A percentile compares a stretch with the other conserved stretches of the same genome.
Conservation (phyloP, 306 rosid genomes). For the Ormosia emarginata region DNA sequence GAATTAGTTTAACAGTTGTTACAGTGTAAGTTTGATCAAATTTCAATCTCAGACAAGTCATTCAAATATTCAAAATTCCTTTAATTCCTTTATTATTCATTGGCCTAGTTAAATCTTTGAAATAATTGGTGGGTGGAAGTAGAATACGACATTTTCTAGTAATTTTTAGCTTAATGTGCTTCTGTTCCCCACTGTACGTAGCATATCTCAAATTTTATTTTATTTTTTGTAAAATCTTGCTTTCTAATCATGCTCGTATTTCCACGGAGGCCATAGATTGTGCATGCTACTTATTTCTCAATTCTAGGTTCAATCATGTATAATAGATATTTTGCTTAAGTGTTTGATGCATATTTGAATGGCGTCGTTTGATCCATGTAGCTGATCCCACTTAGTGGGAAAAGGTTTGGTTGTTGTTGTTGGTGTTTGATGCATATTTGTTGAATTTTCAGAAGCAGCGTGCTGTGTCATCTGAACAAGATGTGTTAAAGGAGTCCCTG, state of each 20-base stretch:
- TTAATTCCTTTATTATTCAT: neutral
- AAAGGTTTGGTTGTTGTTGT: too few species aligned
- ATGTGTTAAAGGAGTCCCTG: constrained; percentile 9
- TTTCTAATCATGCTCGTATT: neutral
- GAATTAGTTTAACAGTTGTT: neutral
- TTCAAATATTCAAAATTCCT: neutral
- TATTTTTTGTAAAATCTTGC: neutral
- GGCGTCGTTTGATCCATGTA: too few species aligned
- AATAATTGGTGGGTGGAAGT: constrained; percentile 6
- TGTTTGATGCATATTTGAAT: constrained; percentile 16
- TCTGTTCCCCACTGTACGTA: neutral
- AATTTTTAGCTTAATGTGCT: neutral
- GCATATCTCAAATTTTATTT: neutral
- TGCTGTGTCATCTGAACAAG: neutral
- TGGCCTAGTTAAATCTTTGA: neutral
- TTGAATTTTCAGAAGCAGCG: constrained; percentile 50
- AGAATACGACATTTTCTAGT: neutral
- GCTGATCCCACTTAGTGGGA: too few species aligned
- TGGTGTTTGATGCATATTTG: constrained; percentile 14
- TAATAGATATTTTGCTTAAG: constrained; percentile 20
- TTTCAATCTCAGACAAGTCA: neutral
- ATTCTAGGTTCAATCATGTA: neutral
- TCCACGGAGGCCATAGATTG: neutral
- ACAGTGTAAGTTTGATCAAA: neutral
- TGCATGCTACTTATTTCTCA: neutral